A percentile compares a stretch with the other conserved stretches of the same genome.
These are phyloP conservation scores for Mortierella antarctica DNA, from an alignment of 192 early-diverging fungal genomes.

Conservation along the genomic window DNA sequence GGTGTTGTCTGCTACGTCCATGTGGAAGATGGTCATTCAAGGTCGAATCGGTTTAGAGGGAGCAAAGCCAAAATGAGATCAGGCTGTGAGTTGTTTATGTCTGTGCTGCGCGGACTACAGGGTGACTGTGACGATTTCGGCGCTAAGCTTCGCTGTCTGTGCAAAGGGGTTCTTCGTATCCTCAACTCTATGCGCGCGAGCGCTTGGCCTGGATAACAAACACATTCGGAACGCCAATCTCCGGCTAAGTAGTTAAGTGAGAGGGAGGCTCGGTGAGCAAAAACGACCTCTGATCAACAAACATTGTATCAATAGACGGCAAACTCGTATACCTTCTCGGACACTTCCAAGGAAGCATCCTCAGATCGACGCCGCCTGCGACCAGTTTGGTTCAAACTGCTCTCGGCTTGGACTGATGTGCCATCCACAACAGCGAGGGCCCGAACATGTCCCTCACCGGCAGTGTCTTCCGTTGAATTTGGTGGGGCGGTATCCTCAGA, in stretches of 20 bases:
- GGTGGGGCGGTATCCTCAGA: neutral
- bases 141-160: neutral
- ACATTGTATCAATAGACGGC: neutral
- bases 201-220: conserved; percentile 62
- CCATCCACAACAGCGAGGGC: neutral
- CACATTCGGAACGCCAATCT: conserved; percentile 72
- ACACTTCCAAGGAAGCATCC: neutral
- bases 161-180: neutral
- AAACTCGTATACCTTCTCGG: conserved; percentile 5
- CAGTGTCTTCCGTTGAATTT: neutral
- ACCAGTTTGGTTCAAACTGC: neutral
- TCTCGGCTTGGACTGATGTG: neutral
- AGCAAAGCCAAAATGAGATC: neutral
- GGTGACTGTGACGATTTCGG: conserved; percentile 17
- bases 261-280: neutral
- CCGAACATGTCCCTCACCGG: conserved; percentile 2
- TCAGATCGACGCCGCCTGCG: conserved; percentile 8
- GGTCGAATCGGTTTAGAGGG: neutral
- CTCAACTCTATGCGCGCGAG: conserved; percentile 16
- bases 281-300: neutral
- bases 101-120: too few relatives aligned
- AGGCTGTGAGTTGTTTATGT: neutral
- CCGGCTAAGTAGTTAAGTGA: conserved; percentile 53
- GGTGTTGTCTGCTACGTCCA: conserved; percentile 64
- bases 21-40: conserved; percentile 52